phyloP scores from a whole-genome alignment of 495 filamentous ascomycete species.

The Sabuloglossum arenarium region DNA sequence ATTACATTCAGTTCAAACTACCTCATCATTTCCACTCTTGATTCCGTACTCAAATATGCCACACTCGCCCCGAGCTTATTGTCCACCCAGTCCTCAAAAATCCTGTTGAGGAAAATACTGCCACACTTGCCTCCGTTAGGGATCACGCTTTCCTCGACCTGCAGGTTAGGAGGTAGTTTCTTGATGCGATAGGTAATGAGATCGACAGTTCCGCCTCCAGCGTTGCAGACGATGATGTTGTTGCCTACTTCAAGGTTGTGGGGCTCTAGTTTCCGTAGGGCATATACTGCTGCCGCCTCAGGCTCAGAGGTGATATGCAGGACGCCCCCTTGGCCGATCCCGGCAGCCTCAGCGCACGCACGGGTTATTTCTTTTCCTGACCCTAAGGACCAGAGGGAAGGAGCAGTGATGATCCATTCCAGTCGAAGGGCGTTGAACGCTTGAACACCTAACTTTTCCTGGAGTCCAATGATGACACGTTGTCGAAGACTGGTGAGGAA shows the following conservation, averaged over 20 bases:
- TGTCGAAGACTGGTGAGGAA: neutral
- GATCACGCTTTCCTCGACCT: neutral
- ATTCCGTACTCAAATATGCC: neutral
- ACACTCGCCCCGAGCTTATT: neutral
- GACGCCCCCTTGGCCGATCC: neutral
- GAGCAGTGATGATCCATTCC: neutral
- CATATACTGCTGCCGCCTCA: neutral
- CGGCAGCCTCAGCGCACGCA: neutral
- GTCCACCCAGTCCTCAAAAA: neutral
- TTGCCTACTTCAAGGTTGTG: neutral
- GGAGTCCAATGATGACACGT: neutral
- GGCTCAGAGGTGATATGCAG: neutral
- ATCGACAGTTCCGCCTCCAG: neutral
- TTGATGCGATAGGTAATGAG: neutral
- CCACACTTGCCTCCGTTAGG: neutral
- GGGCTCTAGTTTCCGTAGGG: neutral
- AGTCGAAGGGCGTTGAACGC: neutral
- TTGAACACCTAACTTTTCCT: neutral
- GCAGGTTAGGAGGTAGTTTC: neutral
- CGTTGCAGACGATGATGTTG: neutral
- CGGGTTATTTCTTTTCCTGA: neutral
- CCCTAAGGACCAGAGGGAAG: neutral
- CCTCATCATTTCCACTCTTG: neutral
- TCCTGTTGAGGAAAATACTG: neutral
- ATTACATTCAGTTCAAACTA: neutral